Evolutionary conservation across 805 yeast species (phyloP), one percentile per base, ranked within the genome.

Genomic region (Citeromyces matritensis): DNA sequence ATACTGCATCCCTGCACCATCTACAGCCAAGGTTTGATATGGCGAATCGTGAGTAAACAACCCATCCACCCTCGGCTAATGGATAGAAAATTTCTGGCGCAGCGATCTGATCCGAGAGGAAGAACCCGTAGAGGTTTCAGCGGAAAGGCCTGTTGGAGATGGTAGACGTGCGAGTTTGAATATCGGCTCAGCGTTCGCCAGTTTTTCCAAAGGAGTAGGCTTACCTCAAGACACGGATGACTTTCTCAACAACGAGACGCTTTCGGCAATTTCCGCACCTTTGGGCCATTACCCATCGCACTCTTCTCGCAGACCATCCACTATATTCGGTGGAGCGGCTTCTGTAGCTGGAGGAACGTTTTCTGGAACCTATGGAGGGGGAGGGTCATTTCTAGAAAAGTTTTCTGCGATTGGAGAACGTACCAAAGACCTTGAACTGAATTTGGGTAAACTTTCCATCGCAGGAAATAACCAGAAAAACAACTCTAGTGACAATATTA

Each of bases 381-480:
- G 34, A 31, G 53, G 43, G 35, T 39, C 44, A 37, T 75, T 75
- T 42, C 53, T 75, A 38, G 75, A 70, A 38, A 73, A 73, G 49
- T 75, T 75, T 43, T 58, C 76, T 5, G 57, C 71, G 2, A 76
- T 75, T 11, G 76, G 79, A 5, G 82, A 75, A 35, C 76, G 78
- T 30, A 75, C 84, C 0, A 58, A 78, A 42, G 84, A 75, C 40
- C 58, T 73, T 29, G 82, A 74, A 41, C 56, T 57, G 32, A 64
- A 62, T 9, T 43, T 69, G 33, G 60, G 63, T n/a, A 47, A 58
- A 5, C 33, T 59, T 17, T 48, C 60, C 7, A 41, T 58, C 26
- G 49, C 49, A 17, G 42, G 38, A 12, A 49, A 38, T 37, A 28
- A 30, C 28, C 15, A 29, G 23, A 24, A 30, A 14, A 32, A 35